Base-by-base conservation (phyloP, 345 rosid species). In the Aegle marmelos region DNA sequence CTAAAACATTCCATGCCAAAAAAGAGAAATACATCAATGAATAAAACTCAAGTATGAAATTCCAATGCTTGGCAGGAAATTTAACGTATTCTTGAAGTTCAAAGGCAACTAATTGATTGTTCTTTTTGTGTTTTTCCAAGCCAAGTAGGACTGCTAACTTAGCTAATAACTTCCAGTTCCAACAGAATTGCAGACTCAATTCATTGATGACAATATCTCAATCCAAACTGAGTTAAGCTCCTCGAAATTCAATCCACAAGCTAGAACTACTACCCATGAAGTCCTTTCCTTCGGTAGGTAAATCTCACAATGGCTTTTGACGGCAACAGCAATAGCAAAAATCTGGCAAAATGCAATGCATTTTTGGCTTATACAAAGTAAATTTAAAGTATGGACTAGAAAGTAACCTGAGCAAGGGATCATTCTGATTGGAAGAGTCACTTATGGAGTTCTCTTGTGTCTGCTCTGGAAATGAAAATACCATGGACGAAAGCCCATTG, bases 401-500 rank as follows among this genome's bases (percentile, higher is more conserved):
- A 78, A 73, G 89, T 81, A 72, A 93, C 98, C 93, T 91, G 71
- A 27, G 72, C 21, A 68, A 70, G 76, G 87, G 80, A 78, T 91
- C 85, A 74, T 83, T 90, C 39, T 79, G 86, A 83, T 89, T 79
- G n/a, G 66, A 83, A 27, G 41, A 0, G 56, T 85, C 85, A 28
- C 81, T 71, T 37, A 61, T 70, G 41, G 28, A 73, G 50, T 30
- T 63, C 28, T 89, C 92, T 70, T 72, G 78, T 64, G 77, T 9
- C 68, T 80, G 33, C 61, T 67, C 62, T 39, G 94, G 94, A 83
- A 87, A 91, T 62, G 94, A 87, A 88, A 92, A 96, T 24, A 92
- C 97, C 86, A 90, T 88, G 89, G 72, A 82, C 33, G 91, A 90
- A 75, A 90, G 91, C 65, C 97, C 89, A 19, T 87, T 90, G 81